These are phyloP conservation scores for Yamadazyma songkhlaensis DNA, from an alignment of 1,139 yeast genomes.

Conservation along the genomic window DNA sequence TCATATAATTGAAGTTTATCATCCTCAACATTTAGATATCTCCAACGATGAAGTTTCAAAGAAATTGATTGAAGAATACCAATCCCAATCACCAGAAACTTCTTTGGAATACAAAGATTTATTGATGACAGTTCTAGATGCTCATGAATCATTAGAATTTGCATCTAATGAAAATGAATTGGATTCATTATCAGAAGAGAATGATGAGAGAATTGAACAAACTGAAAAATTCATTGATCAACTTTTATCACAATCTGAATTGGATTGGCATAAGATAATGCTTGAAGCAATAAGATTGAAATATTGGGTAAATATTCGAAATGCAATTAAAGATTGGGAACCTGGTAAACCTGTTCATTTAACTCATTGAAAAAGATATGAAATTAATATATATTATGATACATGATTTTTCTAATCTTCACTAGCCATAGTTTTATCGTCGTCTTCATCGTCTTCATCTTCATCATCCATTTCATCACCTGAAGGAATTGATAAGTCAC, in stretches of 20 bases:
- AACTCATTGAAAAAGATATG: conserved; percentile 41
- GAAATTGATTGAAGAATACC: conserved; percentile 31
- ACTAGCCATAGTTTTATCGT: conserved; percentile 48
- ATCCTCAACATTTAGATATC: conserved; percentile 40
- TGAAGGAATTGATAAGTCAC: conserved; percentile 60
- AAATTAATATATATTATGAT: conserved; percentile 4
- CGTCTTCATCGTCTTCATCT: conserved; percentile 25
- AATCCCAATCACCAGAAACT: conserved; percentile 26
- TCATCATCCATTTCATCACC: conserved; percentile 26
- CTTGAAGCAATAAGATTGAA: conserved; percentile 68
- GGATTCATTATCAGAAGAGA: conserved; percentile 50
- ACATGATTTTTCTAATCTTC: conserved; percentile 18
- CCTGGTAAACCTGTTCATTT: conserved; percentile 64
- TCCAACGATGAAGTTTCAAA: conserved; percentile 41
- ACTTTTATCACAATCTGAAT: conserved; percentile 31
- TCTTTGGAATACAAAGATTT: conserved; percentile 51
- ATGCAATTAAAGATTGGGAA: conserved; percentile 76
- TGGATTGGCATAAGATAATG: conserved; percentile 56
- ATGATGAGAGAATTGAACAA: conserved; percentile 48
- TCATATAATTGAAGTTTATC: conserved; percentile 34
- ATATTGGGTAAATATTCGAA: conserved; percentile 80
- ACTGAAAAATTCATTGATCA: conserved; percentile 32
- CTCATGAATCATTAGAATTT: conserved; percentile 72
- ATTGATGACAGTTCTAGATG: conserved; percentile 73
- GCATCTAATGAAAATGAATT: conserved; percentile 59